Evolutionary conservation across 163 green algal species (phyloP), one percentile per base, ranked within the genome.

Genomic region (Chloromonas sp.): DNA sequence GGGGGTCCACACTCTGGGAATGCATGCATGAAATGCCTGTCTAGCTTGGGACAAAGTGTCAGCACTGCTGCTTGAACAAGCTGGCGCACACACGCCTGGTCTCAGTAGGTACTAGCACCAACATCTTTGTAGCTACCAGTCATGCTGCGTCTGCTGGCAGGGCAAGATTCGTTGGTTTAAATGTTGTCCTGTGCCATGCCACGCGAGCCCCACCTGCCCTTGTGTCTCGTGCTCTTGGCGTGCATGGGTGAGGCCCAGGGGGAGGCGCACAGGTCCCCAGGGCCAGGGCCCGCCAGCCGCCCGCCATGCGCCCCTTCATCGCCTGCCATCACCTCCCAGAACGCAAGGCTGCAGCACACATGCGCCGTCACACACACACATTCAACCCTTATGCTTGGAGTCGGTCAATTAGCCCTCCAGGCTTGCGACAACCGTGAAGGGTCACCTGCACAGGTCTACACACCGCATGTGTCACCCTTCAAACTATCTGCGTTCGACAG

Each of bases 291-390:
- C 58, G 71, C 5, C 79, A 82, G 8, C 59, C 79, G 58, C 36
- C 79, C 79, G 2, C 79, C 79, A 13, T 60, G 59, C 15, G 58
- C 59, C 59, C 8, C 2, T 1, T 59, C 79, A 71, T 82, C 79
- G 3, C 79, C 79, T 15, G 70, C 79, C 59, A 70, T 59, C 79
- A 82, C 59, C 79, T 82, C 79, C 79, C 79, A 82, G 1, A 82
- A 36, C 2, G 79, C 59, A 2, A 61, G 11, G 13, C 79, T 82
- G 79, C 79, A 79, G 5, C 66, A 76, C 8, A 8, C 5, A 8
- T 11, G 11, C 66, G 8, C 66, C 8, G 5, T n/a, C 11, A 76
- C 5, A 11, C 8, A 76, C 8, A 8, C 5, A n/a, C 66, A 76
- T 76, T 76, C 5, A 36, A 36, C 36, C 36, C 36, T 36, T 36